Base-by-base conservation (phyloP, 2,329 filamentous ascomycete genomes). In the Xylariaceae sp. region DNA sequence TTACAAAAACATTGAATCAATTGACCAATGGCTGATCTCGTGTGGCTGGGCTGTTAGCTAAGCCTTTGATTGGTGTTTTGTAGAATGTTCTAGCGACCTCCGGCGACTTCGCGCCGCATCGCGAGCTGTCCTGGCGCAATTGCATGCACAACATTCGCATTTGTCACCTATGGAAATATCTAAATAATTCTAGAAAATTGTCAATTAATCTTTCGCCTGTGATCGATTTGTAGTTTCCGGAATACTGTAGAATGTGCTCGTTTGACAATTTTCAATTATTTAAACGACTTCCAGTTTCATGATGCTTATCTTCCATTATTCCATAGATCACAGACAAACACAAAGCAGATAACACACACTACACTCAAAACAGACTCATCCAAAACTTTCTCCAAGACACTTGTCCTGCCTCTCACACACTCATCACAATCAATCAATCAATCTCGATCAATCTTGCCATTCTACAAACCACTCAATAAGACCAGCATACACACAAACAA, bases 61-160 rank as follows among this genome's bases (percentile, higher is more conserved):
- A n/a, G n/a, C n/a, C n/a, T 37, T 37, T 37, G 32, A 37, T 37
- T 48, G 48, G 49, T 56, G 51, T 16, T 21, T 44, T 43, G 56
- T 67, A 50, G 70, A 72, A 72, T 50, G n/a, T 71, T 68, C 66
- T 52, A 48, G 64, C 48, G 50, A 37, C 40, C 69, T 72, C 71
- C 48, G 61, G 43, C 37, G 51, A 44, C 50, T 59, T 64, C 69
- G 20, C 37, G 60, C 50, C 65, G 55, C 44, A 64, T 63, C 63
- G 57, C 44, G 60, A 66, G 50, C 63, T 41, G 32, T 51, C 54
- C 56, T 52, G 54, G 49, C 56, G 51, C 54, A n/a, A n/a, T n/a
- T n/a, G 48, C 18, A 43, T 40, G 46, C 21, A 52, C 50, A 53
- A 50, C 54, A n/a, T 42, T 23, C 54, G 49, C 47, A 58, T 54